Evolutionary conservation across 2,329 filamentous ascomycete genomes (phyloP), one percentile per base, ranked within the genome.

Genomic region (Nigrospora oryzae): DNA sequence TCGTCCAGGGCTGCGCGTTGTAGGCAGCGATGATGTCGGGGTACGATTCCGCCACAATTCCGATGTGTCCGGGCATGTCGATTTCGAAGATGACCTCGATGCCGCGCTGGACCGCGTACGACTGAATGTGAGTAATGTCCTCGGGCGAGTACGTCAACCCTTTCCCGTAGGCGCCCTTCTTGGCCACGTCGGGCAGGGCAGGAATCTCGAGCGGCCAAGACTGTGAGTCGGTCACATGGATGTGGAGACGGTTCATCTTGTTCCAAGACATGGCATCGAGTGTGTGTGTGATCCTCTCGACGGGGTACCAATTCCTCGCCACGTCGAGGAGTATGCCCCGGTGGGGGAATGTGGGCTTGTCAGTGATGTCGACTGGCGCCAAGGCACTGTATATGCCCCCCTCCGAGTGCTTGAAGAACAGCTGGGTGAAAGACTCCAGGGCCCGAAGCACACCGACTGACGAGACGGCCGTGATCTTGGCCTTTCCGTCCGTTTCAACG

Each of bases 191-290:
- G 4, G 89, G 85, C 49, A 95, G 65, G 3, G 84, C 65, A 1
- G 86, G 85, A 41, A 95, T 83, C 53, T 89, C 86, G 19, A 95
- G 70, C 0, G 89, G 89, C 84, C 88, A 94, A 4, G 86, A 86
- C 63, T 94, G 88, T 14, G 84, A 81, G 63, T 94, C 88, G 5
- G 86, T 93, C 46, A 84, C 74, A 67, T 94, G 88, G 44, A 91
- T 69, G 63, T 93, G 88, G 45, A 94, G 73, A 6, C 81, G 74
- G 65, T 93, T 93, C 71, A 93, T 76, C 68, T 94, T 93, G 68
- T 83, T 88, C 75, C 81, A 89, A 1, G 84, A 70, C 51, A 86
- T 65, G 36, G 81, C 84, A 57, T 94, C 86, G 51, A 95, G 86
- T 43, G 82, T 87, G 42, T 81, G 79, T 56, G 82, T 73, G 53